Evolutionary conservation across 345 rosid species (phyloP).

Genomic region (Hypericum androsaemum): DNA sequence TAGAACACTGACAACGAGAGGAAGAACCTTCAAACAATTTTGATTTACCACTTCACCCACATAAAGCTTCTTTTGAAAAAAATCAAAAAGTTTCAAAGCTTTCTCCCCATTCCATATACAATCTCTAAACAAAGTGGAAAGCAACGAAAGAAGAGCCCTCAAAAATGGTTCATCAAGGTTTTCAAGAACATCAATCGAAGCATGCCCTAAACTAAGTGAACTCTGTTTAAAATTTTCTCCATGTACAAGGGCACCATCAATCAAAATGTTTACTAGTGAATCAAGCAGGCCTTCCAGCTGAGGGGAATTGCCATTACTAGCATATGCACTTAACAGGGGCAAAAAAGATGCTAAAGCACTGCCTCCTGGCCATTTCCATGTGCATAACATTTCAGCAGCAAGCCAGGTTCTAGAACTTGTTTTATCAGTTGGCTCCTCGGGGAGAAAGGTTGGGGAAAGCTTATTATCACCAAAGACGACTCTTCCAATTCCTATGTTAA

Average conservation of each 20-base stretch:
- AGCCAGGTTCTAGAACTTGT: conserved; percentile 64
- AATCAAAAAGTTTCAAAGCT: conserved; percentile 47
- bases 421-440: conserved; percentile 20
- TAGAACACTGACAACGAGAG: conserved; percentile 43
- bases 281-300: conserved; percentile 37
- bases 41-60: conserved; percentile 58
- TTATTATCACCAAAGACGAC: conserved; percentile 30
- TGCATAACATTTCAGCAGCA: conserved; percentile 80
- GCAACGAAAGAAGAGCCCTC: conserved; percentile 67
- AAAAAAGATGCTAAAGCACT: conserved; percentile 57
- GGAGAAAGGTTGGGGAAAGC: conserved; percentile 3
- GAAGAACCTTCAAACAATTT: conserved; percentile 66
- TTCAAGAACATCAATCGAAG: conserved; percentile 35
- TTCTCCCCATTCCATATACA: conserved; percentile 56
- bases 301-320: conserved; percentile 30
- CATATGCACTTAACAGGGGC: conserved; percentile 45
- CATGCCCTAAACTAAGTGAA: conserved; percentile 33
- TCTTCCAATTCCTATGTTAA: conserved; percentile 48
- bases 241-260: conserved; percentile 71
- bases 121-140: conserved; percentile 52
- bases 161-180: conserved; percentile 60
- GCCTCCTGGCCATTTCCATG: conserved; percentile 97
- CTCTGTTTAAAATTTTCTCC: conserved; percentile 30
- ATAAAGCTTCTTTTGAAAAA: conserved; percentile 55
- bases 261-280: conserved; percentile 58